Evolutionary conservation across 352 stramenopile species (phyloP).

Genomic region (Plasmopara viticola): DNA sequence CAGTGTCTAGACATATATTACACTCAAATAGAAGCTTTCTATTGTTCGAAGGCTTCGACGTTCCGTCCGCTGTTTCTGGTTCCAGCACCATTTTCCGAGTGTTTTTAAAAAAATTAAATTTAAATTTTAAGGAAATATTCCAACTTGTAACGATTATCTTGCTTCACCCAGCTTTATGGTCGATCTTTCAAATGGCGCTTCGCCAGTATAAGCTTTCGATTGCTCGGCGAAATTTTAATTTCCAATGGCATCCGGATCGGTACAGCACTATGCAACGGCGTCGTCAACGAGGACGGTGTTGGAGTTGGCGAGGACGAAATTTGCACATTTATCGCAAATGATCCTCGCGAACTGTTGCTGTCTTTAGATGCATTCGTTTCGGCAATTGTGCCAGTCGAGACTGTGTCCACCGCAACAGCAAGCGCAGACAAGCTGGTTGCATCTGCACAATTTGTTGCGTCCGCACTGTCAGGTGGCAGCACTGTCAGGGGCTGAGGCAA

Average conservation of each 20-base stretch:
- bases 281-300: conserved; percentile 17
- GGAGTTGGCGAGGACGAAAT: conserved; percentile 10
- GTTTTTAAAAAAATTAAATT: neutral
- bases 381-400: conserved; percentile 1
- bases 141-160: conserved; percentile 18
- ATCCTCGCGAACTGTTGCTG: neutral
- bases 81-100: conserved; percentile 9
- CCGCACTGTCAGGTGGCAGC: neutral
- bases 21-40: conserved; percentile 62
- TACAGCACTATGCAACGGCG: conserved; percentile 23
- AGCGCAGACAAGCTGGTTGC: conserved; percentile 14
- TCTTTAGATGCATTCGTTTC: neutral
- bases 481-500: neutral
- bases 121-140: conserved; percentile 4
- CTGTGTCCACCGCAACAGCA: conserved; percentile 13
- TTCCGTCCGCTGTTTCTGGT: conserved; percentile 4
- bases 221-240: conserved; percentile 40
- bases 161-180: conserved; percentile 34
- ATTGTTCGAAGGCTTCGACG: conserved; percentile 5
- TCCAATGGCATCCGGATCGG: conserved; percentile 7
- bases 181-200: conserved; percentile 25
- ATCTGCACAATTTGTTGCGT: neutral
- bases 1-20: conserved; percentile 87
- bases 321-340: conserved; percentile 17
- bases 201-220: conserved; percentile 35